Conservation (phyloP, 176 grass and related monocot species). For the Zoysia pacifica region DNA sequence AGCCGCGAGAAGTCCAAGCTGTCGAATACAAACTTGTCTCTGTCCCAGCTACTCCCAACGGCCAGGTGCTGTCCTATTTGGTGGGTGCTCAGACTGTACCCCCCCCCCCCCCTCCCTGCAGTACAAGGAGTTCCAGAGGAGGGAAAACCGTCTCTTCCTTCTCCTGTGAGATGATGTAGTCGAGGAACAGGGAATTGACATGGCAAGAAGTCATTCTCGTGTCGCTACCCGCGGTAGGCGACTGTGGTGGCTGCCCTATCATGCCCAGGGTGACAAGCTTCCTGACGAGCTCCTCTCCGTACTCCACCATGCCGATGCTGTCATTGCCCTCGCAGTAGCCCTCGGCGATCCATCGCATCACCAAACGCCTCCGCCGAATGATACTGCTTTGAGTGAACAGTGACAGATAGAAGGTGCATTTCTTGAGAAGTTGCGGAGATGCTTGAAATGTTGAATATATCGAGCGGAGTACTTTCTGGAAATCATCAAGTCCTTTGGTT, state of each 20-base stretch:
- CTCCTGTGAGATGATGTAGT: not conserved
- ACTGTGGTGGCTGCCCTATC: not conserved
- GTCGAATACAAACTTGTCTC: not conserved
- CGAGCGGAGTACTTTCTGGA: no score
- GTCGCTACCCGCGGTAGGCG: no score
- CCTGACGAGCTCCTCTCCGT: not conserved
- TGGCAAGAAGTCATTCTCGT: not conserved
- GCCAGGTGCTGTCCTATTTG: not conserved
- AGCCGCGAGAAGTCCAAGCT: not conserved
- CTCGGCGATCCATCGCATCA: slow-evolving; percentile 3
- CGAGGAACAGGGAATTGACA: not conserved
- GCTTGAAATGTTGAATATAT: no score
- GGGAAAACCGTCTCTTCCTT: not conserved
- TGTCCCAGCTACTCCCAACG: not conserved
- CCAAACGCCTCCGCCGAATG: slow-evolving; percentile 2
- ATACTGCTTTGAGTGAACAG: not conserved
- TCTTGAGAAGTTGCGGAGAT: no score
- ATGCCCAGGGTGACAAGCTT: not conserved
- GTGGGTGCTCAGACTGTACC: not conserved
- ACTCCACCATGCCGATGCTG: no score
- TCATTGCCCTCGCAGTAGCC: not conserved
- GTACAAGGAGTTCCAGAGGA: not conserved
- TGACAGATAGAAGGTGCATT: not conserved
- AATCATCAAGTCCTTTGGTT: no score
- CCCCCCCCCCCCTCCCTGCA: not conserved